Conservation (phyloP, 495 filamentous ascomycete species). For the Hypoxylon perforatum region DNA sequence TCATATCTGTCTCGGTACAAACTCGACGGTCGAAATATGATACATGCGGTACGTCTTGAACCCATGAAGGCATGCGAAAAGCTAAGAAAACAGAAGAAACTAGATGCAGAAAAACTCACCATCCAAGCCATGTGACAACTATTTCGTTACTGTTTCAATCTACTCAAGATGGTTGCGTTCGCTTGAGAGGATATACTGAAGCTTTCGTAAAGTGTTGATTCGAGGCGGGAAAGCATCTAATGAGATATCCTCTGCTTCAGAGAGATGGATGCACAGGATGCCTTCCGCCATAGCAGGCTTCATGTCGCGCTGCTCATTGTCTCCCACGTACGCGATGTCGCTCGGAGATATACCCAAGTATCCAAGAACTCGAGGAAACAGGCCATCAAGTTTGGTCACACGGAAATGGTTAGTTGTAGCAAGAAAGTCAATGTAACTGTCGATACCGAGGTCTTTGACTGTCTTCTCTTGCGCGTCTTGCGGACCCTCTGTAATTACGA, state of each 20-base stretch:
- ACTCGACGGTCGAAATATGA: too few relatives aligned
- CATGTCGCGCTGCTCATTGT: slow-evolving; percentile 49
- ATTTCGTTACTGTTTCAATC: too few relatives aligned
- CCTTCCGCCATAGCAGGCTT: slow-evolving; percentile 34
- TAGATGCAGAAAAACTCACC: too few relatives aligned
- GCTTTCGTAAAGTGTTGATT: slow-evolving; percentile 12
- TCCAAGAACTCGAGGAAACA: slow-evolving; percentile 48
- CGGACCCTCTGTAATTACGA: slow-evolving; percentile 53
- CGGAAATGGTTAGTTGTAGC: slow-evolving; percentile 46
- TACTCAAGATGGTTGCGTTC: too few relatives aligned
- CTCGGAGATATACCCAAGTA: slow-evolving; percentile 25
- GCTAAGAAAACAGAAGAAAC: too few relatives aligned
- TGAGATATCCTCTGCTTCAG: slow-evolving; percentile 2
- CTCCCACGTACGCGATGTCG: slow-evolving; percentile 51
- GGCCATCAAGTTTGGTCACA: slow-evolving; percentile 51
- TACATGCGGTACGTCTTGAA: too few relatives aligned
- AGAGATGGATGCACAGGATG: slow-evolving; percentile 20
- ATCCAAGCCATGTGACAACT: too few relatives aligned
- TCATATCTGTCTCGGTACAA: too few relatives aligned
- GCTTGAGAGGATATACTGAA: slow-evolving; percentile 19
- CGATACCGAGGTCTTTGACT: slow-evolving; percentile 41
- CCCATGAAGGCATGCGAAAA: too few relatives aligned
- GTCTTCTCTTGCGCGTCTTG: slow-evolving; percentile 57
- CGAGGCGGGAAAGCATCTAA: too few relatives aligned
- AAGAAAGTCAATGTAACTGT: slow-evolving; percentile 46